Conservation (phyloP, 306 rosid species). For the Casuarina cunninghamiana region DNA sequence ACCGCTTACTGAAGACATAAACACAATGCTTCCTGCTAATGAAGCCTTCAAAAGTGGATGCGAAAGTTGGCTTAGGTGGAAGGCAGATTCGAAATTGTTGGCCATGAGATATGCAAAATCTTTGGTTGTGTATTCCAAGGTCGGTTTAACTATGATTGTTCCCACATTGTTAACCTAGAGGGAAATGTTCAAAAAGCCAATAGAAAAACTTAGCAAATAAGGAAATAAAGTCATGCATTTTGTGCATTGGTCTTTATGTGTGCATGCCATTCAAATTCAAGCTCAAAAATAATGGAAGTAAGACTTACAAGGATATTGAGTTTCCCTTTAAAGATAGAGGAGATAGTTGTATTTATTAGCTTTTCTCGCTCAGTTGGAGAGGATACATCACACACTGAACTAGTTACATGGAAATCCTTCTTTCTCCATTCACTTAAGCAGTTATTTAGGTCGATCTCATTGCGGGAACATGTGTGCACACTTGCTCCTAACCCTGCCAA, state of each 20-base stretch:
- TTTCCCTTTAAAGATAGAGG: slow-evolving; percentile 22
- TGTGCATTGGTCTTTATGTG: too few relatives aligned
- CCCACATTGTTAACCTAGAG: not conserved
- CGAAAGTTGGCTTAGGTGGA: slow-evolving; percentile 40
- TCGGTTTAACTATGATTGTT: not conserved
- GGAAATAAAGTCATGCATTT: too few relatives aligned
- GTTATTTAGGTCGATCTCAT: not conserved
- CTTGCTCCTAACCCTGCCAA: slow-evolving; percentile 26
- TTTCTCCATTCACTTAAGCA: slow-evolving; percentile 18
- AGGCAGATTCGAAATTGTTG: slow-evolving; percentile 33
- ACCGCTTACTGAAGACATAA: slow-evolving; percentile 24
- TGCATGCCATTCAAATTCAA: too few relatives aligned
- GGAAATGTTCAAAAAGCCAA: too few relatives aligned
- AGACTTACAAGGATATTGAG: slow-evolving; percentile 29
- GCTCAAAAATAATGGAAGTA: not conserved
- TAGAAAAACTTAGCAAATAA: too few relatives aligned
- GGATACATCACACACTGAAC: slow-evolving; percentile 20
- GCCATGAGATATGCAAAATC: slow-evolving; percentile 16
- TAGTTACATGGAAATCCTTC: slow-evolving; percentile 27
- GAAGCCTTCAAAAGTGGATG: slow-evolving; percentile 41
- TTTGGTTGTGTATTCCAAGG: slow-evolving; percentile 16
- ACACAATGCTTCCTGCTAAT: slow-evolving; percentile 31
- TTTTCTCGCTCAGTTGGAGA: slow-evolving; percentile 13
- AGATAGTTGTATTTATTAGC: slow-evolving; percentile 3
- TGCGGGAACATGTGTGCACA: slow-evolving; percentile 27